Conservation (phyloP, 257 asterid genomes). For the Solanum medicagineum region DNA sequence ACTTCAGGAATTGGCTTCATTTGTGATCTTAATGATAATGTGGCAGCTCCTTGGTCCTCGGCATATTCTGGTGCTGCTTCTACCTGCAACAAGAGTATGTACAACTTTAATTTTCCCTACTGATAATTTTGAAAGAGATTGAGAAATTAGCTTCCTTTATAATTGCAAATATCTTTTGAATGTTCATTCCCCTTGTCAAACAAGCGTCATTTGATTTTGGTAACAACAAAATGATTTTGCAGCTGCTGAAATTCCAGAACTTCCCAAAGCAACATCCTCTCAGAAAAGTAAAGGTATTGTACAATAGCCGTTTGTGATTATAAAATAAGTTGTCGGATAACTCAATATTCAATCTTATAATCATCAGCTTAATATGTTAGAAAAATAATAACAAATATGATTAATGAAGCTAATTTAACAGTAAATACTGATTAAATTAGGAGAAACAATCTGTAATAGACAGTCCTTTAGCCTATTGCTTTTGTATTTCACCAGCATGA, state of each 20-base stretch:
- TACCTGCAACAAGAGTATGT: conserved; percentile 13
- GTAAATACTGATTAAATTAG: not conserved
- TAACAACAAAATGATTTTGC: not conserved
- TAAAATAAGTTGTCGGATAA: not conserved
- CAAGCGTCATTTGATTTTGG: not conserved
- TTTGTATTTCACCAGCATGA: not conserved
- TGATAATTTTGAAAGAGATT: not conserved
- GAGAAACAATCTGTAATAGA: not conserved
- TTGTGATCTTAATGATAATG: conserved; percentile 16
- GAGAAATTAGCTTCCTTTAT: not conserved
- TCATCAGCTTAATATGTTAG: not conserved
- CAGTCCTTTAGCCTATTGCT: not conserved
- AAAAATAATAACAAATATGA: not conserved
- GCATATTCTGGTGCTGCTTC: not conserved
- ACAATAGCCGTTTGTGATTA: not conserved
- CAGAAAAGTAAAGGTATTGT: conserved; percentile 1
- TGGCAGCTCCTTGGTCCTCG: conserved; percentile 17
- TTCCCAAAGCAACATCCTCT: conserved; percentile 14
- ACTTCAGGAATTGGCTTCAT: conserved; percentile 18
- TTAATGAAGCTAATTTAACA: not conserved
- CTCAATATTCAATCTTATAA: not conserved
- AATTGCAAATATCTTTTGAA: not conserved
- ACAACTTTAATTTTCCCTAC: not conserved
- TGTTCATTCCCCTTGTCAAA: not conserved
- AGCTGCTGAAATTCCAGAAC: conserved; percentile 4